Evolutionary conservation across 1,284 basidiomycete species (phyloP), one percentile per base, ranked within the genome.

Genomic region (Singerocomus rubriflavus): DNA sequence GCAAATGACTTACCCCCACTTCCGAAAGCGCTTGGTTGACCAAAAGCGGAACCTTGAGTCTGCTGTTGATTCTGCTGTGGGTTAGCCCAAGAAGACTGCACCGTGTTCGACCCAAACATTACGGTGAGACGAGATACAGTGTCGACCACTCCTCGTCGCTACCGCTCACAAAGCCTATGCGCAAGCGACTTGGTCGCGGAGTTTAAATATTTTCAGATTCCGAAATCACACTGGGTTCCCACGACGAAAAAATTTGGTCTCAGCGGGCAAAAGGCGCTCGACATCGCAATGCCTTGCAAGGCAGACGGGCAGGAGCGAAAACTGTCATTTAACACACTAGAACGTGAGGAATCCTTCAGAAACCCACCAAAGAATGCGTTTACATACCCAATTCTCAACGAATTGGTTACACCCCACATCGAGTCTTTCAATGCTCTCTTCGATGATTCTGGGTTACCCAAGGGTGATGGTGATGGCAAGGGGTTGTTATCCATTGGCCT

Each of bases 341-440:
- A 79, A 37, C 83, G 94, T 51, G 94, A 98, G 73, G 76, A 84
- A 11, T 73, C 79, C 5, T 98, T 98, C 74, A 80, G 82, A 67
- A 78, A 85, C 51, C 97, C 97, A 0, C 79, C 88, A 16, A 76
- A 77, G 58, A 72, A 81, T 42, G 81, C 81, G 17, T 81, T 88
- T 34, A 84, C 86, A 14, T 85, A 92, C 51, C 84, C 85, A 14
- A 90, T 92, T 50, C 79, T 99, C 50, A 93, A 96, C 61, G 92
- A 97, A 71, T 92, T 99, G 60, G 91, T 98, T 50, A 78, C 83
- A 29, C 97, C 97, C 10, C 95, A 98, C 67, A 83, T 99, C 56
- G 91, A 98, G 70, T 94, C 91, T 38, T 99, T 99, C 79, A 97
- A 99, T 69, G 88, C 93, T 11, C 79, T 99, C 30, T 93, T 97